Conservation (phyloP, 345 rosid genomes). For the Eutrema heterophyllum region DNA sequence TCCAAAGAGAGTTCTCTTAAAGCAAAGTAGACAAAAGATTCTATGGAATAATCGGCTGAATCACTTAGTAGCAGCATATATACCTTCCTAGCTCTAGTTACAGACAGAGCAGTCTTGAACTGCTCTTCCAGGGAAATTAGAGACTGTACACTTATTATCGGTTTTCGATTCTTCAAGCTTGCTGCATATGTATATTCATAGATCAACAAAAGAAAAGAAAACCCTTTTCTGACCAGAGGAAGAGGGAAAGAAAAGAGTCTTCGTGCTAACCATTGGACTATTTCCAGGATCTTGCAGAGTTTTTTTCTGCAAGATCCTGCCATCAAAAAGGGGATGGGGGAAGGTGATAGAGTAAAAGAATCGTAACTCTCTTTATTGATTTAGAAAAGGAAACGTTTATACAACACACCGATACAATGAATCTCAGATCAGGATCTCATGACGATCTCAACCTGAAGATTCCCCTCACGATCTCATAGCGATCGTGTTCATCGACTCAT, state of each 20-base stretch:
- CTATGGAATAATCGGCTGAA: not conserved
- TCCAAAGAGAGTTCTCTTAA: not conserved
- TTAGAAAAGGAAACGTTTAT: too few relatives aligned
- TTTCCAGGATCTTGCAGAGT: conserved; percentile 14
- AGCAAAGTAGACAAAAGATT: not conserved
- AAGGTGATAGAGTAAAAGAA: too few relatives aligned
- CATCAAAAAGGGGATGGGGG: not conserved
- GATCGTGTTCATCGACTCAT: too few relatives aligned
- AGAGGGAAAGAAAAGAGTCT: not conserved
- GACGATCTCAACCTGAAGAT: too few relatives aligned
- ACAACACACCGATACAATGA: too few relatives aligned
- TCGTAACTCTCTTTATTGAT: too few relatives aligned
- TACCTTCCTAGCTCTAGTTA: conserved; percentile 32
- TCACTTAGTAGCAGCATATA: not conserved
- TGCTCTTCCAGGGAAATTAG: conserved; percentile 17
- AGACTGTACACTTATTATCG: conserved; percentile 3
- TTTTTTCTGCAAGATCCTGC: conserved; percentile 15
- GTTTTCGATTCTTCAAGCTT: conserved; percentile 5
- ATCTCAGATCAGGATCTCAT: too few relatives aligned
- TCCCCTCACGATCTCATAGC: too few relatives aligned
- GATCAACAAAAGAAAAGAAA: not conserved
- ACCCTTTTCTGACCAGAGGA: not conserved
- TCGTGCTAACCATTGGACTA: conserved; percentile 15
- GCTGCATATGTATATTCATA: conserved; percentile 7
- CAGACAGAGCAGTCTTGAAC: conserved; percentile 15